phyloP scores from a whole-genome alignment of 148 eudicot genomes.

The Pharnaceum exiguum region DNA sequence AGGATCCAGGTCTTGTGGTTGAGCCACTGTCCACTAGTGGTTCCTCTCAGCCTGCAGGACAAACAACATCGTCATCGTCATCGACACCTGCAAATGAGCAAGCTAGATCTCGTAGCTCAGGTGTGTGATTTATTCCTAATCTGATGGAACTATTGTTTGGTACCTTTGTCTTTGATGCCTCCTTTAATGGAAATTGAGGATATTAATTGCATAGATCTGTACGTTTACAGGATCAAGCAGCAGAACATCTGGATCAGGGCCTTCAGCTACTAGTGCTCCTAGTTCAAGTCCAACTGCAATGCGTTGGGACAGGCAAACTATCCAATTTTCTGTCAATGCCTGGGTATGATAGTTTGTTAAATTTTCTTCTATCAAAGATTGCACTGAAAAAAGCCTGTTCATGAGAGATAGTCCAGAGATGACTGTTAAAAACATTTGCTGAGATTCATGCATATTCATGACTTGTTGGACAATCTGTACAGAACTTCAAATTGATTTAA shows the following conservation, averaged over 20 bases:
- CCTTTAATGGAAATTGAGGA: background rate
- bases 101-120: constrained; percentile 50
- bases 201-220: background rate
- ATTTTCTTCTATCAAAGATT: background rate
- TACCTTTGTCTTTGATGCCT: background rate
- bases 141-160: background rate
- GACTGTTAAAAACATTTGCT: too few relatives aligned
- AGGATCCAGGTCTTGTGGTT: constrained; percentile 89
- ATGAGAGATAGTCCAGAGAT: background rate
- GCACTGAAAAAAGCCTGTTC: background rate
- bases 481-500: too few relatives aligned
- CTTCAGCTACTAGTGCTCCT: constrained; percentile 47
- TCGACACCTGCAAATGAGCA: constrained; percentile 48
- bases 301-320: constrained; percentile 82
- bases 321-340: constrained; percentile 87
- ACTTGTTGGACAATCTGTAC: too few relatives aligned
- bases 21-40: constrained; percentile 64
- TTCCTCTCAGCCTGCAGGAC: constrained; percentile 64
- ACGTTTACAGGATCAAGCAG: constrained; percentile 46
- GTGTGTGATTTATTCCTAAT: constrained; percentile 30
- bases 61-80: constrained; percentile 43
- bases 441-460: too few relatives aligned
- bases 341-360: constrained; percentile 55
- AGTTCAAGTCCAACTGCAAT: constrained; percentile 56
- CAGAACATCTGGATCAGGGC: constrained; percentile 71